Base-by-base conservation (phyloP, 805 yeast species). In the Cyberlindnera bimundalis region DNA sequence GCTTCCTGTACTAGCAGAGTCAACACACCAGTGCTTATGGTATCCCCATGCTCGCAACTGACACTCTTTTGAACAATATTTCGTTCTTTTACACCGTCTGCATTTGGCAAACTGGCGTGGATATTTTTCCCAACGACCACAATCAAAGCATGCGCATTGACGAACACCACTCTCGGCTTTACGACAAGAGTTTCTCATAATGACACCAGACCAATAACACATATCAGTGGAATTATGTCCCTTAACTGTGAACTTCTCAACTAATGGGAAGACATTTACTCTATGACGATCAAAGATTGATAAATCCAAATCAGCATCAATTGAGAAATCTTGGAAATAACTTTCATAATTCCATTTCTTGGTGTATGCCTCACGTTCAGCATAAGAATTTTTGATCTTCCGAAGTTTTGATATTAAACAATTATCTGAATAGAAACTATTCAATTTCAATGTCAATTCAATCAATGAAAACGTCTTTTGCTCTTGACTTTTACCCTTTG, bases 201-300 rank as follows among this genome's bases (percentile, higher is more conserved):
- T 88, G n/a, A 91, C 96, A 4, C 96, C 93, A 3, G 97, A 87
- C 99, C 99, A 91, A 62, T 90, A 89, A 51, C 84, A 82, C 70
- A 89, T 79, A 51, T 90, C 96, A 31, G 81, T 76, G 4, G 87
- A 78, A 50, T 83, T 77, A 34, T 71, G 65, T 39, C 74, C 70
- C 40, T 73, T 72, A 15, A 78, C 75, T 0, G 98, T 91, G 59
- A 87, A 91, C 60, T 85, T 81, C 61, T 91, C 99, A 28, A 91
- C 97, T 50, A 91, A 65, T 9, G 96, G 96, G 65, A 93, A 91
- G 20, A 91, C 65, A 59, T 91, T 88, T 21, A 81, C 27, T 11
- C 33, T 33, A 4, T 20, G 20, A 6, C 32, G 12, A 5, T 10
- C 6, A n/a, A 27, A 10, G 30, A 21, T 30, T 18, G 34, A 19